Evolutionary conservation across 1,284 basidiomycete species (phyloP), one percentile per base, ranked within the genome.

Genomic region (Apiotrichum brassicae): DNA sequence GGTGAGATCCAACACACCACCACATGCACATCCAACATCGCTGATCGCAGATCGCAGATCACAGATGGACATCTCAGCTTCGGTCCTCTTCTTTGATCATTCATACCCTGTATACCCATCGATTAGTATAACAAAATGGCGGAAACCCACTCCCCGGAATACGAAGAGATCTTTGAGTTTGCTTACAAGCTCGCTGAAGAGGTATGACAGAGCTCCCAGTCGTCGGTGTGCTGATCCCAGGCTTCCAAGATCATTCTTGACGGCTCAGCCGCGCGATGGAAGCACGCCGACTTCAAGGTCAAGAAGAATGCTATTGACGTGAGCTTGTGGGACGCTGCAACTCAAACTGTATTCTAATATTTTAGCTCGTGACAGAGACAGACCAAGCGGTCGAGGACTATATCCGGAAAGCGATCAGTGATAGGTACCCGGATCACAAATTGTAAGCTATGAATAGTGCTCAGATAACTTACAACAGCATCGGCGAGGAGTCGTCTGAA

Each of bases 351-450:
- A 6, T 20, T 37, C 20, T 19, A 19, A 20, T 32, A 43, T 14
- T 12, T 13, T 57, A 77, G 68, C 77, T 97, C 24, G 93, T 97
- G 11, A 97, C 93, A 0, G 87, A 95, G 74, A 94, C 89, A 60
- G 93, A 98, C 71, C 85, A 93, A 50, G 83, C 79, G 22, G 91
- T 95, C 7, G 93, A 97, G 71, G 83, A 87, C 57, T 77, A 93
- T 47, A 88, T 97, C 46, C 84, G 83, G 70, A 65, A 76, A 37
- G 81, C 83, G 62, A 82, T 97, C 46, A 72, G 76, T 18, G 72
- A 75, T 25, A 77, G 74, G 43, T 95, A 87, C 68, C 90, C 91
- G 0, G 61, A 71, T 11, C 94, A 91, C 72, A 77, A 84, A 57
- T 93, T 92, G 70, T 70, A 43, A 43, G 66, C 47, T 11, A n/a